phyloP scores from a whole-genome alignment of 192 early-diverging fungal genomes.

The Spinellus fusiger region DNA sequence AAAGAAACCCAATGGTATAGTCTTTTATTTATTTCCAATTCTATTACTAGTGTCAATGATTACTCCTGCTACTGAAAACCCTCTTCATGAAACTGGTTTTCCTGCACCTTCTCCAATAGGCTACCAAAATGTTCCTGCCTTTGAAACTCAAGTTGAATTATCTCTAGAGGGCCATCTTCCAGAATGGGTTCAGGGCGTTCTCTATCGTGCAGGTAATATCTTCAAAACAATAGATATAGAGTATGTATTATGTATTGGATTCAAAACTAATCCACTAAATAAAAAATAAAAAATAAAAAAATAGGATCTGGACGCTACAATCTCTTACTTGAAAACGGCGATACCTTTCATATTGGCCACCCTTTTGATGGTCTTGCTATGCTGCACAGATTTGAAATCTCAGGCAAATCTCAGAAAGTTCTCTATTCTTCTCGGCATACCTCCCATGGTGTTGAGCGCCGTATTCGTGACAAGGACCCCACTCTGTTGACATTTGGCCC shows the following conservation, averaged over 20 bases:
- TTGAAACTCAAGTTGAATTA: not conserved
- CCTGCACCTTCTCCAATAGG: slow-evolving; percentile 26
- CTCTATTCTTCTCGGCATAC: slow-evolving; percentile 30
- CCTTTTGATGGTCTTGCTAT: slow-evolving; percentile 36
- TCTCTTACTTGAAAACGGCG: slow-evolving; percentile 25
- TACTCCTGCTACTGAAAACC: slow-evolving; percentile 13
- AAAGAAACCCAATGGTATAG: too few species aligned
- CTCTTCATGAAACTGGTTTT: not conserved
- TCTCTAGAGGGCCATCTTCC: slow-evolving; percentile 19
- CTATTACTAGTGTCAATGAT: too few species aligned
- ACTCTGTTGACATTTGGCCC: slow-evolving; percentile 36
- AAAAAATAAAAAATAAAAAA: not conserved
- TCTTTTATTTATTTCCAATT: not conserved
- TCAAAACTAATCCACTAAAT: not conserved
- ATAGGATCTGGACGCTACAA: slow-evolving; percentile 26
- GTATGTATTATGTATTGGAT: not conserved
- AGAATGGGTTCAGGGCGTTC: slow-evolving; percentile 25
- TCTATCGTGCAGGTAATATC: slow-evolving; percentile 29
- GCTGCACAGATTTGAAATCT: slow-evolving; percentile 28
- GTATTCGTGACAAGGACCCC: slow-evolving; percentile 22
- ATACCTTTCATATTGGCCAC: slow-evolving; percentile 31
- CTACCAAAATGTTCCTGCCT: slow-evolving; percentile 26
- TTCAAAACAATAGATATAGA: not conserved
- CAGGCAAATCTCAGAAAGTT: slow-evolving; percentile 14
- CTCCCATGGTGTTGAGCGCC: slow-evolving; percentile 27